Percentiles rank a stretch among this genome's conserved stretches.
These are phyloP conservation scores for Saccharomycopsis capsularis DNA, from an alignment of 805 yeast species.

Conservation along the genomic window DNA sequence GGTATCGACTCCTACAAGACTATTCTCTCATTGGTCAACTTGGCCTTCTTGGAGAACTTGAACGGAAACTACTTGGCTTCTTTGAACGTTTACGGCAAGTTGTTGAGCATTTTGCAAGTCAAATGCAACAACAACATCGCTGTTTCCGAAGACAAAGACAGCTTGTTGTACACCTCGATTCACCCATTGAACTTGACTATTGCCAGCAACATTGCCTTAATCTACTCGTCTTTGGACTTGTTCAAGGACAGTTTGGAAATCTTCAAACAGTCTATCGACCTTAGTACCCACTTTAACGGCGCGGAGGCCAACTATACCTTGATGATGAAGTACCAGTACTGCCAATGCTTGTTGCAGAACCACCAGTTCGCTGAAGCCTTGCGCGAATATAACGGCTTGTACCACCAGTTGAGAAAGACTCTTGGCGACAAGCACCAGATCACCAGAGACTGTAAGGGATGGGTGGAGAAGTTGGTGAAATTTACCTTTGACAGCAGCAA, in stretches of 20 bases:
- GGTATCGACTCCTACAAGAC: conserved; percentile 82
- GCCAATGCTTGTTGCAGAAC: conserved; percentile 48
- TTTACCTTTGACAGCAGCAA: conserved; percentile 42
- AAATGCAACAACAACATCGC: conserved; percentile 39
- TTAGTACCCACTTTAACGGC: conserved; percentile 50
- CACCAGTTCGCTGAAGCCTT: conserved; percentile 51
- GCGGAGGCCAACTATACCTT: conserved; percentile 55
- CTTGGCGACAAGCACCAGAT: conserved; percentile 63
- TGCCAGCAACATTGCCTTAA: conserved; percentile 51
- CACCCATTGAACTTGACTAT: conserved; percentile 71
- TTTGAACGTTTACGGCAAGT: conserved; percentile 52
- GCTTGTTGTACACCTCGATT: not conserved
- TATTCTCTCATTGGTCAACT: conserved; percentile 60
- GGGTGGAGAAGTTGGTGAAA: conserved; percentile 51
- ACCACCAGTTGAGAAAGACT: conserved; percentile 45
- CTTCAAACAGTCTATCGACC: conserved; percentile 44
- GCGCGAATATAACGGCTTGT: conserved; percentile 49
- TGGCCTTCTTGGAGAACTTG: conserved; percentile 64
- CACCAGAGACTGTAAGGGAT: conserved; percentile 60
- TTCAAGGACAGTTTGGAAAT: conserved; percentile 43
- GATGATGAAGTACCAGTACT: conserved; percentile 59
- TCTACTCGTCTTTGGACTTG: conserved; percentile 48
- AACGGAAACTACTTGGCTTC: conserved; percentile 55
- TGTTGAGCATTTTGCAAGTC: conserved; percentile 50
- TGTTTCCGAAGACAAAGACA: not conserved